Conservation (phyloP, 1,284 basidiomycete species). For the Fomitopsis palustris region DNA sequence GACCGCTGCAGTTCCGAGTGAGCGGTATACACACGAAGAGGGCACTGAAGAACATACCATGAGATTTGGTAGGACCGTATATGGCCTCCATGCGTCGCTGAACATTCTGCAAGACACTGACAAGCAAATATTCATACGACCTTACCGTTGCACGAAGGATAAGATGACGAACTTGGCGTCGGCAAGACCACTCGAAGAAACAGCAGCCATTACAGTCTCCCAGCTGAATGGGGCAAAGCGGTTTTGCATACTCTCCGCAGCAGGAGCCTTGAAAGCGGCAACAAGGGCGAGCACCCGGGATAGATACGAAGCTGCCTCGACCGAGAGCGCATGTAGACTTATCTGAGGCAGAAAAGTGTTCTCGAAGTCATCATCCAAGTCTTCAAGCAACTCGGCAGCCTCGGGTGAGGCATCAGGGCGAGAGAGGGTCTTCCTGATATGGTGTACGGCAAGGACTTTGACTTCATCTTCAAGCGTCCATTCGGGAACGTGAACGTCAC, state of each 20-base stretch:
- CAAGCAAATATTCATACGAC: neutral
- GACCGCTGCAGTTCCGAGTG: constrained; percentile 1
- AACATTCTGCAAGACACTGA: constrained; percentile 31
- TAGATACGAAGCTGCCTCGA: constrained; percentile 37
- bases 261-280: constrained; percentile 41
- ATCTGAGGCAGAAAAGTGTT: constrained; percentile 28
- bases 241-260: constrained; percentile 47
- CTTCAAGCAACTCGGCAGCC: constrained; percentile 29
- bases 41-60: constrained; percentile 9
- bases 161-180: constrained; percentile 39
- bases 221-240: constrained; percentile 48
- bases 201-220: constrained; percentile 44
- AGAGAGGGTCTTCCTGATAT: constrained; percentile 2
- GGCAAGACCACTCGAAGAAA: constrained; percentile 35
- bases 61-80: constrained; percentile 12
- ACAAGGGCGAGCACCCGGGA: constrained; percentile 43
- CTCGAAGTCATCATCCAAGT: constrained; percentile 28
- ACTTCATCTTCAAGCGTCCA: constrained; percentile 63
- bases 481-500: constrained; percentile 56
- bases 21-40: neutral
- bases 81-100: constrained; percentile 18
- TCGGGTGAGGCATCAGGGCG: constrained; percentile 9
- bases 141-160: neutral
- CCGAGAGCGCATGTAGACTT: constrained; percentile 23
- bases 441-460: constrained; percentile 34